Base-by-base conservation (phyloP, 371 early-diverging fungal species). In the Lichtheimia ramosa region DNA sequence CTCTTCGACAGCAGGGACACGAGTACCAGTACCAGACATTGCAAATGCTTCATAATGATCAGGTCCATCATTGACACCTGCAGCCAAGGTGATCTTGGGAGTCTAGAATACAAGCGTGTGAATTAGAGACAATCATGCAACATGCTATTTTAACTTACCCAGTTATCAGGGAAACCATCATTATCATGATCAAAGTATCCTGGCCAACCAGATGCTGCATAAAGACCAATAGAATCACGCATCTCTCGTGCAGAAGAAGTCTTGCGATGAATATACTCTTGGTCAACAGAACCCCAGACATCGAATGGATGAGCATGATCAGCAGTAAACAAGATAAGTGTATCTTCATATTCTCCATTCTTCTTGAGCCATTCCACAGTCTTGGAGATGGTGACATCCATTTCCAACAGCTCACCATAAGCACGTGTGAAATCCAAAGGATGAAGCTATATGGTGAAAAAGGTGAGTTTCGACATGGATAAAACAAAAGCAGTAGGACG, bases 231-330 rank as follows among this genome's bases (percentile, higher is more conserved):
- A 16, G 88, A 75, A 56, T 79, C 73, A 56, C 77, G 85, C 81
- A 84, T 84, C 48, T 81, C 73, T 25, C 66, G 66, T 4, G 61
- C 56, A 2, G 40, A 69, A 10, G 53, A 51, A 14, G 50, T 51
- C 20, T 58, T 51, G 20, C 64, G 59, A 8, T 40, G 54, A 20
- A 74, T 72, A 39, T 66, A 70, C 10, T 56, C 40, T 21, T 57
- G 62, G 65, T 89, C 91, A 48, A 90, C 87, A 27, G 88, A 74
- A 16, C 89, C 91, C 71, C 80, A 88, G 62, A 88, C 87, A 62
- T 89, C 91, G 67, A 83, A 91, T 21, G 75, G 84, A 56, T 90
- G 91, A 34, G 82, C 73, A 61, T 90, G 91, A 61, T 90, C 91
- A 48, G 89, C 87, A 46, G 91, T 90, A 53, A 87, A 74, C 48